Evolutionary conservation across 2,329 filamentous ascomycete genomes (phyloP).

Genomic region (Helotiales sp.): DNA sequence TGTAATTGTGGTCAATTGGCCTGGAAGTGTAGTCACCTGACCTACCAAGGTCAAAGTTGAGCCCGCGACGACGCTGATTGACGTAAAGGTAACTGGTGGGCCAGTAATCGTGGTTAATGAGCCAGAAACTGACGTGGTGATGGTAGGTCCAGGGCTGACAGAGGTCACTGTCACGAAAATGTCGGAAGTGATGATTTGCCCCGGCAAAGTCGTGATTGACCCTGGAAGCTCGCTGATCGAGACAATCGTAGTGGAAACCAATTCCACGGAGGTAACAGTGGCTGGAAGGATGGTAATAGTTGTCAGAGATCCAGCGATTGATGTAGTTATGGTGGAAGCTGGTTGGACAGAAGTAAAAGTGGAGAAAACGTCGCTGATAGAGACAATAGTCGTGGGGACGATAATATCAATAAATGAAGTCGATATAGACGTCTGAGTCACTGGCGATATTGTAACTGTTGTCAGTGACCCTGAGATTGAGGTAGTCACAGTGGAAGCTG

Average conservation of each 20-base stretch:
- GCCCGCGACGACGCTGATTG: background rate
- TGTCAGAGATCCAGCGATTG: slow-evolving; percentile 12
- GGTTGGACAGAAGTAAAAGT: too few species aligned
- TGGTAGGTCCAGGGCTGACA: background rate
- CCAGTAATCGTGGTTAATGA: slow-evolving; percentile 2
- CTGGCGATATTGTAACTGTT: background rate
- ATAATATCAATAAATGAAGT: too few species aligned
- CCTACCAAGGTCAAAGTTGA: background rate
- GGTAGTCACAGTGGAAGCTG: background rate
- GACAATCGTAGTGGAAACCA: slow-evolving; percentile 5
- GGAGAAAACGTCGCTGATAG: too few species aligned
- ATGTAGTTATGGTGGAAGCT: background rate
- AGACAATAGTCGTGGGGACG: slow-evolving; percentile 5
- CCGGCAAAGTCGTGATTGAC: slow-evolving; percentile 1
- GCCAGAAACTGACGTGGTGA: slow-evolving; percentile 12
- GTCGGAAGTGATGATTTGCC: background rate
- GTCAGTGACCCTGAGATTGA: slow-evolving; percentile 13
- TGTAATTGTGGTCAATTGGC: slow-evolving; percentile 12
- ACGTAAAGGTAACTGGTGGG: background rate
- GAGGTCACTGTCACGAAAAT: background rate
- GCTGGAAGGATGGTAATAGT: background rate
- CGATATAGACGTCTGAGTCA: slow-evolving; percentile 13
- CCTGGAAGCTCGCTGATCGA: slow-evolving; percentile 1
- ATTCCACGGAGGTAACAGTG: slow-evolving; percentile 10
- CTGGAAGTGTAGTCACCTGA: slow-evolving; percentile 5